Evolutionary conservation across 768 basidiomycete genomes (phyloP).

Genomic region (Lactarius pseudohatsudake): DNA sequence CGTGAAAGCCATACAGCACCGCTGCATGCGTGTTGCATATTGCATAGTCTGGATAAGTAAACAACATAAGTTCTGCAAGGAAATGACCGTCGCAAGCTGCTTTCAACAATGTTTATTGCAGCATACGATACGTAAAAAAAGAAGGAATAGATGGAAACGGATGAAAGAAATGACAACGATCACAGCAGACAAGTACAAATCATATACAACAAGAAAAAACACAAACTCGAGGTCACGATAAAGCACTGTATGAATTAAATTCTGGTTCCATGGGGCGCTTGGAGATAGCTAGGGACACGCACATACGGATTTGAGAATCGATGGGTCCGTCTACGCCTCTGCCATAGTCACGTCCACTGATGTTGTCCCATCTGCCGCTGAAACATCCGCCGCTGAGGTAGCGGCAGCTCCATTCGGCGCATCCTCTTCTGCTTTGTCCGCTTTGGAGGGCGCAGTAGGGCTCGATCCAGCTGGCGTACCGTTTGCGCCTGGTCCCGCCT

Average conservation of each 20-base stretch:
- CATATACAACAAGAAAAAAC: slow-evolving; percentile 27
- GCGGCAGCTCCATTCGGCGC: slow-evolving; percentile 13
- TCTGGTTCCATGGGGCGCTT: slow-evolving; percentile 13
- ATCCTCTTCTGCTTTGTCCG: slow-evolving; percentile 21
- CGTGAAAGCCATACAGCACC: not conserved
- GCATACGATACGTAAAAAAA: slow-evolving; percentile 9
- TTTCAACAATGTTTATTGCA: slow-evolving; percentile 19
- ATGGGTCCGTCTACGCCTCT: slow-evolving; percentile 13
- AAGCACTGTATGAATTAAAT: slow-evolving; percentile 17
- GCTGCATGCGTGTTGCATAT: not conserved
- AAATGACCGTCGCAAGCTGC: slow-evolving; percentile 1
- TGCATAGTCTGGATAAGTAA: slow-evolving; percentile 13
- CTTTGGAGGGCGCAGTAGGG: slow-evolving; percentile 22
- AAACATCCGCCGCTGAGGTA: not conserved
- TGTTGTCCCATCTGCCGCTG: slow-evolving; percentile 25
- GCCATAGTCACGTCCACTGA: slow-evolving; percentile 26
- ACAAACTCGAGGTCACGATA: slow-evolving; percentile 9
- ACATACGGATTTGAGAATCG: not conserved
- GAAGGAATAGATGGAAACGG: not conserved
- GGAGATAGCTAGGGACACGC: slow-evolving; percentile 5
- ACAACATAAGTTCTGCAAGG: slow-evolving; percentile 10
- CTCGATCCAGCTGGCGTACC: slow-evolving; percentile 21
- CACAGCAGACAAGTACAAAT: slow-evolving; percentile 19
- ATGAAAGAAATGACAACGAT: not conserved
- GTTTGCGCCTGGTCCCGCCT: slow-evolving; percentile 20